phyloP scores from a whole-genome alignment of 1,284 basidiomycete species.

The Fereydounia khargensis region DNA sequence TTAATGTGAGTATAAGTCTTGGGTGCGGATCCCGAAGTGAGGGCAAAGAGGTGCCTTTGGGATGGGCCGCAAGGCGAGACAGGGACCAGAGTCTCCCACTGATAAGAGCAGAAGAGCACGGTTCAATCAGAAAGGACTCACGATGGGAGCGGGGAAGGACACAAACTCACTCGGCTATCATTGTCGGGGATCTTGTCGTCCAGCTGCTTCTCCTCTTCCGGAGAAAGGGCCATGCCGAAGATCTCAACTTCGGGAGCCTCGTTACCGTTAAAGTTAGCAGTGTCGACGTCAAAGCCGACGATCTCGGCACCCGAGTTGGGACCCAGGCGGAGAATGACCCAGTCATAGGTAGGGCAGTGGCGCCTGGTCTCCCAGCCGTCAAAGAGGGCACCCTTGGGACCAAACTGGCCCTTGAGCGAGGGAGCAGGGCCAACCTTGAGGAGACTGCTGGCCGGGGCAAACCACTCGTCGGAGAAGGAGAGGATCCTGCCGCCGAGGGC shows the following conservation, averaged over 20 bases:
- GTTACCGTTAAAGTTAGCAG: conserved; percentile 92
- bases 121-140: background rate
- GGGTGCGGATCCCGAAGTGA: conserved; percentile 57
- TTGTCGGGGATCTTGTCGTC: conserved; percentile 37
- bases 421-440: conserved; percentile 63
- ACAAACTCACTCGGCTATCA: conserved; percentile 31
- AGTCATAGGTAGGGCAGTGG: conserved; percentile 85
- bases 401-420: conserved; percentile 82
- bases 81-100: conserved; percentile 46
- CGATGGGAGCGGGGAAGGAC: background rate
- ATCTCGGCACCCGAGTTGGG: conserved; percentile 68
- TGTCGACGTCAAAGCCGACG: conserved; percentile 90
- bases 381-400: conserved; percentile 89
- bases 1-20: conserved; percentile 75
- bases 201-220: conserved; percentile 17
- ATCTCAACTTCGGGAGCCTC: conserved; percentile 62
- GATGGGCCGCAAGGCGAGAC: conserved; percentile 66
- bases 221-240: conserved; percentile 28
- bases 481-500: conserved; percentile 76
- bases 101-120: background rate
- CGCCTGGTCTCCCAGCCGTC: conserved; percentile 91
- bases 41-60: conserved; percentile 79
- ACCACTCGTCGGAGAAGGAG: conserved; percentile 90
- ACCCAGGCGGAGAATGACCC: conserved; percentile 87
- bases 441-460: conserved; percentile 80